Percentiles rank a stretch among this genome's conserved stretches.
phyloP scores from a whole-genome alignment of 2,329 filamentous ascomycete species.

The Hymenoscyphus fraxineus region DNA sequence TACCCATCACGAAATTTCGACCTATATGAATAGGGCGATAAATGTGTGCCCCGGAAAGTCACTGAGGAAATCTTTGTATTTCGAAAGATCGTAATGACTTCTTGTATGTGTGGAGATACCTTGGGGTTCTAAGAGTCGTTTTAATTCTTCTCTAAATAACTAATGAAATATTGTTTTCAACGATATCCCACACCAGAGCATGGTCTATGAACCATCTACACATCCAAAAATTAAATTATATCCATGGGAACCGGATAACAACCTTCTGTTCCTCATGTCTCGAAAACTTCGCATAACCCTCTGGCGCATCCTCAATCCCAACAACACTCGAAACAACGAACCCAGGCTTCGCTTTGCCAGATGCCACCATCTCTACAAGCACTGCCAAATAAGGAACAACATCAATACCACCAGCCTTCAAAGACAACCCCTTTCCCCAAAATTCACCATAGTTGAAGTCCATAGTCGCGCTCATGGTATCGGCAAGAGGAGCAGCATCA shows the following conservation, averaged over 20 bases:
- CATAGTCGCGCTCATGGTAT: not conserved
- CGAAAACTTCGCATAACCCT: conserved; percentile 2
- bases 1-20: too few species aligned
- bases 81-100: too few species aligned
- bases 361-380: not conserved
- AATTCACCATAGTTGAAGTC: not conserved
- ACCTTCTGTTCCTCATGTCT: not conserved
- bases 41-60: too few species aligned
- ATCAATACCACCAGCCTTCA: not conserved
- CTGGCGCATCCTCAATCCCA: conserved; percentile 1
- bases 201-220: too few species aligned
- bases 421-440: not conserved
- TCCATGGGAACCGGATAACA: not conserved
- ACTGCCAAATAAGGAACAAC: not conserved
- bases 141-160: too few species aligned
- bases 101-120: too few species aligned
- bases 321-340: conserved; percentile 9
- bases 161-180: too few species aligned
- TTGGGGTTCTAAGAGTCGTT: too few species aligned
- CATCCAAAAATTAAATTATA: too few species aligned
- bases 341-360: conserved; percentile 8
- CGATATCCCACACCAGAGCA: too few species aligned
- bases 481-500: not conserved
- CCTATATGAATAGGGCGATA: too few species aligned
- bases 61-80: too few species aligned